Evolutionary conservation across 176 grass and related monocot genomes (phyloP).

Genomic region (Tillandsia fasciculata): DNA sequence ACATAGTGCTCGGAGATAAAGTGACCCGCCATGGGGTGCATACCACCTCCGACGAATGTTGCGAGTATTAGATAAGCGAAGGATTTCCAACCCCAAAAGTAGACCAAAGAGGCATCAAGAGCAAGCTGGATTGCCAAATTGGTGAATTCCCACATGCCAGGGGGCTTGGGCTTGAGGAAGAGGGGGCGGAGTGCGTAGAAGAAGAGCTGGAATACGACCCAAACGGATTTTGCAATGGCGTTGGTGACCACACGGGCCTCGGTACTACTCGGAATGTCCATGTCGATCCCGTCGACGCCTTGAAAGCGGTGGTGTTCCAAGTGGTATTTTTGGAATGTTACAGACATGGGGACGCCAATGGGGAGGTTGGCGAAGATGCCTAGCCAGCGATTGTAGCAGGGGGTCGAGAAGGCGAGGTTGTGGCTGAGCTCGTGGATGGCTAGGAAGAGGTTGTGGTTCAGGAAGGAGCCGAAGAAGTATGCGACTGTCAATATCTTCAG

Average conservation of each 20-base stretch:
- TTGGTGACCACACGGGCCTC: constrained; percentile 48
- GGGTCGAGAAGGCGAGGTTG: constrained; percentile 87
- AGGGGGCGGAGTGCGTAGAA: constrained; percentile 77
- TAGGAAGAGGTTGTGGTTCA: constrained; percentile 96
- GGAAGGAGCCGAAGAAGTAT: constrained; percentile 94
- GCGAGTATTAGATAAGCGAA: constrained; percentile 63
- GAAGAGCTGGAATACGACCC: constrained; percentile 85
- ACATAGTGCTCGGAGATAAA: constrained; percentile 97
- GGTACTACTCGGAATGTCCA: constrained; percentile 64
- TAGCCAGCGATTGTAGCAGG: constrained; percentile 68
- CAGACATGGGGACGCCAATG: constrained; percentile 82
- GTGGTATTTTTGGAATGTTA: constrained; percentile 97
- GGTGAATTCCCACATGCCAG: constrained; percentile 78
- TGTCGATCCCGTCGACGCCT: constrained; percentile 80
- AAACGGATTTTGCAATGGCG: constrained; percentile 49
- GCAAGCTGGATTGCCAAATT: constrained; percentile 57
- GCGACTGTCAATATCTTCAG: constrained; percentile 51
- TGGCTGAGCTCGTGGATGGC: constrained; percentile 95
- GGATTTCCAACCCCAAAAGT: constrained; percentile 59
- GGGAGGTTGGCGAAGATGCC: constrained; percentile 96
- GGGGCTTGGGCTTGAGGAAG: constrained; percentile 79
- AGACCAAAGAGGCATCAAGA: constrained; percentile 44
- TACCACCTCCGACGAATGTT: constrained; percentile 84
- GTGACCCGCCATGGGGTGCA: constrained; percentile 94
- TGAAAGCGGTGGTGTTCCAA: constrained; percentile 94